Base-by-base conservation (phyloP, 129 eudicot genomes). In the Chrysanthemum lavandulifolium region DNA sequence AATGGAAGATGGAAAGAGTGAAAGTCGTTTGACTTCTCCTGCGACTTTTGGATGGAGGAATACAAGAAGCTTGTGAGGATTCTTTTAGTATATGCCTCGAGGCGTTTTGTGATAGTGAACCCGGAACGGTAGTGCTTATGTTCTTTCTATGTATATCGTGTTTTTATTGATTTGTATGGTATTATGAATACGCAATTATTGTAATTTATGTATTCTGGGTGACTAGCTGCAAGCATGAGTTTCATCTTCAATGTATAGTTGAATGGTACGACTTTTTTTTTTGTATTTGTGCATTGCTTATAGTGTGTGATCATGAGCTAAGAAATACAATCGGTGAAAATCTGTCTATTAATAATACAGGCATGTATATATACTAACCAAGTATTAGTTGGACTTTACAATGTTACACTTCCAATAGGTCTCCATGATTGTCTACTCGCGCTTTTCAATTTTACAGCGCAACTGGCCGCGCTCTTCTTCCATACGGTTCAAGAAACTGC, bases 11-110 rank as follows among this genome's bases (percentile, higher is more conserved):
- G 86, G 57, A 12, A 80, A 87, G 76, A 87, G 86, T 48, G 86
- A 82, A 71, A 68, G 76, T 67, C 89, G 79, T 68, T 7, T 84
- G 73, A 87, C 82, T 8, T 90, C 97, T 59, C 85, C 97, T 71
- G 91, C 91, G 40, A 95, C 97, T 70, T 90, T 90, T 90, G 9
- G 89, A 90, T 79, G 97, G 97, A 11, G 97, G 97, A 27, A 80
- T 87, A 49, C 97, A 90, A 71, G 94, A 90, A 16, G 84, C 95
- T 16, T 91, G 97, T 84, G 97, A 91, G 64, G 97, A 91, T 82
- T 81, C 95, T 72, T 91, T 95, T 56, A 88, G 97, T 84, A 91
- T 91, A 49, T 91, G 97, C 76, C 90, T 91, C 21, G 97, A 91
- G 69, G 91, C 75, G 29, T 91, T 91, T 59, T 77, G 78, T 48